Evolutionary conservation across 192 early-diverging fungal genomes (phyloP), one percentile per base, ranked within the genome.

Genomic region (Backusella australiensis): DNA sequence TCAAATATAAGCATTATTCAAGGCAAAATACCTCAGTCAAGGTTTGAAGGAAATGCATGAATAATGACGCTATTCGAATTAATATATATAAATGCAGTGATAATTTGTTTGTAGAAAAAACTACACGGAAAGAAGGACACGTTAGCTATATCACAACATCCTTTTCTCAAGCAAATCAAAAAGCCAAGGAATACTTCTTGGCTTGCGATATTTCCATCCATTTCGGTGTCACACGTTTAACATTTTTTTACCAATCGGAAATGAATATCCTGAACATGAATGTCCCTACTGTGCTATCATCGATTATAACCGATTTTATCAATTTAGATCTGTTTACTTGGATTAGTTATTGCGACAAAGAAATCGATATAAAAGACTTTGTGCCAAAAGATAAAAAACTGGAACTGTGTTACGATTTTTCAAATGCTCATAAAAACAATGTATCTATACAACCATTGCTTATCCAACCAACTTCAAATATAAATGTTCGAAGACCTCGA

Each of bases 1-100:
- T 32, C 70, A 71, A 34, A 71, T 32, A 71, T 29, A 21, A 49
- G 44, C 32, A 32, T 71, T 14, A 41, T 69, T 69, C 68, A 69
- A 39, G 68, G 35, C 35, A 69, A 35, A 23, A 69, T 21, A 39
- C n/a, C 38, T 23, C 68, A 41, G 56, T 63, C 56, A 14, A 63
- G 56, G 38, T 35, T 41, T 69, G 68, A 69, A 69, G 38, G 41
- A 38, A 23, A 69, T 41, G 68, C 38, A 38, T 39, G 19, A 23
- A 21, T 21, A 38, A 21, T 41, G 38, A 35, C n/a, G 15, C 12
- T 68, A 19, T 67, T 67, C 26, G 36, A 68, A 69, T 41, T 36
- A 63, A 38, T 38, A 14, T 41, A 69, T 39, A 69, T 63, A 63
- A 63, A 63, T 63, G 11, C 56, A 63, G 56, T 29, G 56, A 38